These are phyloP conservation scores for Telopea speciosissima DNA, from an alignment of 177 flowering plant species.

Conservation along the genomic window DNA sequence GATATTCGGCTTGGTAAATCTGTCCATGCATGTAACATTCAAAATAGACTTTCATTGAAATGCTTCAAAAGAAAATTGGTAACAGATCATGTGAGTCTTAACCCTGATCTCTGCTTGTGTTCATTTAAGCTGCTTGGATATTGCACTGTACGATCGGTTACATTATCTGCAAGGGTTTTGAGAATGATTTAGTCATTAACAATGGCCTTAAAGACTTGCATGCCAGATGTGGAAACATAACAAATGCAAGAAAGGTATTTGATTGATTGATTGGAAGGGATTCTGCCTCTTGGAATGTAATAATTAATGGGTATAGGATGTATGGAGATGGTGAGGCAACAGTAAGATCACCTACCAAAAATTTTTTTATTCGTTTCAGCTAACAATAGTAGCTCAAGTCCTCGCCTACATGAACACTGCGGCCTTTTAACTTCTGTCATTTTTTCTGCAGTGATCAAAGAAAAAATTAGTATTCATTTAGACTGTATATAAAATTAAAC, in stretches of 20 bases:
- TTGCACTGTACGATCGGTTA: conserved; percentile 28
- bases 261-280: conserved; percentile 34
- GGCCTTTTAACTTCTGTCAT: too few species aligned
- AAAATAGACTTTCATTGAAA: conserved; percentile 27
- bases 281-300: conserved; percentile 42
- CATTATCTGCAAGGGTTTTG: conserved; percentile 34
- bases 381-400: too few species aligned
- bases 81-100: conserved; percentile 40
- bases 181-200: conserved; percentile 25
- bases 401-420: too few species aligned
- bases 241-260: conserved; percentile 34
- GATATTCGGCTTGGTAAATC: conserved; percentile 16
- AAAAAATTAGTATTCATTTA: too few species aligned
- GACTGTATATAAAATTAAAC: too few species aligned
- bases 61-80: conserved; percentile 26
- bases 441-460: too few species aligned
- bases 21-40: conserved; percentile 19
- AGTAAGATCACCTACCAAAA: too few species aligned
- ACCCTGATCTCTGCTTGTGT: conserved; percentile 40
- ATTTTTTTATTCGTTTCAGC: too few species aligned
- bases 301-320: conserved; percentile 49
- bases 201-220: conserved; percentile 52
- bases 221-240: conserved; percentile 47
- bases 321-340: conserved; percentile 50
- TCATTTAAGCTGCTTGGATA: conserved; percentile 25